Evolutionary conservation across 768 basidiomycete species (phyloP).

Genomic region (Lentinula guzmanii): DNA sequence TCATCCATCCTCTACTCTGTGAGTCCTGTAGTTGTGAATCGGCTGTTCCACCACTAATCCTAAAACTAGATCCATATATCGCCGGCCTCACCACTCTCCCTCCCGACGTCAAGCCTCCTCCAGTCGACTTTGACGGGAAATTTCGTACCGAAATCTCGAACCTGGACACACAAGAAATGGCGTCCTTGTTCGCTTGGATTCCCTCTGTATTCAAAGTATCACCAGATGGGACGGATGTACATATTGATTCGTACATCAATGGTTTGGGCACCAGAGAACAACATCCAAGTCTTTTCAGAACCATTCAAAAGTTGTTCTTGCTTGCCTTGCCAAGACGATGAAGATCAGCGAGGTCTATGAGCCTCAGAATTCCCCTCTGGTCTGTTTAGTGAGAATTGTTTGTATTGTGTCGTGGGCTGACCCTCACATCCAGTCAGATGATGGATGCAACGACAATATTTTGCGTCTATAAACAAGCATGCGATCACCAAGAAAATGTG

Average conservation of each 20-base stretch:
- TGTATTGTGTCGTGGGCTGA: neutral
- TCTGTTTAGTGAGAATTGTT: neutral
- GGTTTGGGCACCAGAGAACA: conserved; percentile 11
- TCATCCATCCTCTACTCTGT: conserved; percentile 14
- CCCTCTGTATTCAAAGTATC: conserved; percentile 12
- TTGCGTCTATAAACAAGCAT: neutral
- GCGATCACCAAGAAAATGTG: neutral
- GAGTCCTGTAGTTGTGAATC: neutral
- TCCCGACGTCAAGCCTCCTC: neutral
- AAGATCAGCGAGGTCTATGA: neutral
- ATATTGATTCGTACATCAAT: conserved; percentile 14
- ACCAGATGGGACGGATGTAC: conserved; percentile 9
- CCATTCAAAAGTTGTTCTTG: conserved; percentile 12
- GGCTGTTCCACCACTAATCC: neutral
- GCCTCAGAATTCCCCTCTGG: neutral
- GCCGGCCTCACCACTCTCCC: neutral
- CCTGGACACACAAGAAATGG: neutral
- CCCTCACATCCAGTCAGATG: neutral
- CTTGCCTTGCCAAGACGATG: conserved; percentile 8
- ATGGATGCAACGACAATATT: neutral
- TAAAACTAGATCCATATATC: conserved; percentile 9
- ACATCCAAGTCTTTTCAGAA: conserved; percentile 6
- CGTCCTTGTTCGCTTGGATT: conserved; percentile 11
- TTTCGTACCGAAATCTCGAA: neutral
- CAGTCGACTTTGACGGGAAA: neutral